These are phyloP conservation scores for Leccinum fibrillosum DNA, from an alignment of 768 basidiomycete genomes.

Conservation along the genomic window DNA sequence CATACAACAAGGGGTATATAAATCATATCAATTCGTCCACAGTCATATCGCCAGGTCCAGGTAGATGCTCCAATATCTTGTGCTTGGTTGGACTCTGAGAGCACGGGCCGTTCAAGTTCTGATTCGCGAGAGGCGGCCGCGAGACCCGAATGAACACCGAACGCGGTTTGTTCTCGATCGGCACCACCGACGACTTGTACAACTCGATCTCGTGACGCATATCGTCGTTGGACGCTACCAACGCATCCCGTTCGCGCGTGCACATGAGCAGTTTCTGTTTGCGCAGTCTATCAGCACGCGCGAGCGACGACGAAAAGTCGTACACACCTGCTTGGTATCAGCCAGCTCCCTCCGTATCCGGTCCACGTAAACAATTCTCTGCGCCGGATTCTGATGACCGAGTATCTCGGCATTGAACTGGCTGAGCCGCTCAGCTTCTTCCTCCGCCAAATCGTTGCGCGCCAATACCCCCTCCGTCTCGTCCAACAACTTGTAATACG, in stretches of 20 bases:
- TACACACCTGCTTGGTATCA: conserved; percentile 73
- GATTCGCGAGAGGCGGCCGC: conserved; percentile 44
- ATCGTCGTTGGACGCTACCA: conserved; percentile 41
- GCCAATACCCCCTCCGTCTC: conserved; percentile 63
- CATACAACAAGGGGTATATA: not conserved
- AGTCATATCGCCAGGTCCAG: conserved; percentile 48
- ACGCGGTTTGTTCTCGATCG: conserved; percentile 48
- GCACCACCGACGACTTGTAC: conserved; percentile 58
- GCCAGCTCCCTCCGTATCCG: conserved; percentile 76
- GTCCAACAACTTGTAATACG: conserved; percentile 62
- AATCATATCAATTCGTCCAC: conserved; percentile 42
- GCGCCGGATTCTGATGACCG: conserved; percentile 79
- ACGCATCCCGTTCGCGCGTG: conserved; percentile 47
- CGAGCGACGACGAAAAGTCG: not conserved
- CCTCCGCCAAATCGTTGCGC: conserved; percentile 75
- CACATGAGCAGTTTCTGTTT: conserved; percentile 47
- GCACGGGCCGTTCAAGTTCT: conserved; percentile 35
- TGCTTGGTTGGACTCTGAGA: conserved; percentile 15
- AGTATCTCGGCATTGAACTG: conserved; percentile 84
- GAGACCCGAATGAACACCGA: conserved; percentile 46
- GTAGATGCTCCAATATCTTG: conserved; percentile 31
- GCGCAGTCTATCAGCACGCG: not conserved
- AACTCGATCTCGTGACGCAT: conserved; percentile 52
- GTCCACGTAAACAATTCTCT: conserved; percentile 86
- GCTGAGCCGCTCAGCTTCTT: conserved; percentile 72